Conservation (phyloP, 2,329 filamentous ascomycete genomes). For the Colletotrichum sp. region DNA sequence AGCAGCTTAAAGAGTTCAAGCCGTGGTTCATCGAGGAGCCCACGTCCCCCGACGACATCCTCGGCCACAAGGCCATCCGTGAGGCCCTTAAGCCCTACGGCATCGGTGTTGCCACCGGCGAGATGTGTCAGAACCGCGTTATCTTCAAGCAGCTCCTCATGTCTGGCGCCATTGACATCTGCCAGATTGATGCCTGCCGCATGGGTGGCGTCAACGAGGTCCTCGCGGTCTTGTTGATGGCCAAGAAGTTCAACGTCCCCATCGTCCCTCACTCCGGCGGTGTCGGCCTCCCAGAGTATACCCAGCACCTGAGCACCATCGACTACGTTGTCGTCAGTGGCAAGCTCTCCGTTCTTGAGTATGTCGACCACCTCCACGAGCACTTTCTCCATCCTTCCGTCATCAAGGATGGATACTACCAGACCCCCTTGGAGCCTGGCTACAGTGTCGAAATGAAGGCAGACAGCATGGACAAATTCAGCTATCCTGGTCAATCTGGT, state of each 20-base stretch:
- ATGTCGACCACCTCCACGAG: constrained; percentile 92
- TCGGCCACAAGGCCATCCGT: constrained; percentile 85
- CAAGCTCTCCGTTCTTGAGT: constrained; percentile 84
- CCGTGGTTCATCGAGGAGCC: constrained; percentile 97
- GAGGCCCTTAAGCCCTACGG: constrained; percentile 76
- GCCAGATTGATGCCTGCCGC: constrained; percentile 89
- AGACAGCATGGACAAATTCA: constrained; percentile 81
- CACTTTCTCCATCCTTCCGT: constrained; percentile 85
- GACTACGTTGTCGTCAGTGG: constrained; percentile 89
- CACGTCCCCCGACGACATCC: constrained; percentile 86
- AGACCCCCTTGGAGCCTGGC: constrained; percentile 80
- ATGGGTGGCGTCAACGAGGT: constrained; percentile 92
- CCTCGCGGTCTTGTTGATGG: constrained; percentile 86
- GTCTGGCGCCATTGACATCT: constrained; percentile 81
- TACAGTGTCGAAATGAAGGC: constrained; percentile 96
- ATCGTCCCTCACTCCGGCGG: constrained; percentile 90
- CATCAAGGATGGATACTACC: constrained; percentile 86
- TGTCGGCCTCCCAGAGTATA: constrained; percentile 92
- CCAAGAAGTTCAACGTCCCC: constrained; percentile 78
- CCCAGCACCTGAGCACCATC: constrained; percentile 89
- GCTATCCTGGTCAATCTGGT: constrained; percentile 77
- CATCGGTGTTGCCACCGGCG: constrained; percentile 88
- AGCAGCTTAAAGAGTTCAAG: constrained; percentile 80
- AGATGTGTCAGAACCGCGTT: constrained; percentile 95
- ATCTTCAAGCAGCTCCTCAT: constrained; percentile 92